phyloP scores from a whole-genome alignment of 257 asterid species.

The Solanum ahanhuiri region DNA sequence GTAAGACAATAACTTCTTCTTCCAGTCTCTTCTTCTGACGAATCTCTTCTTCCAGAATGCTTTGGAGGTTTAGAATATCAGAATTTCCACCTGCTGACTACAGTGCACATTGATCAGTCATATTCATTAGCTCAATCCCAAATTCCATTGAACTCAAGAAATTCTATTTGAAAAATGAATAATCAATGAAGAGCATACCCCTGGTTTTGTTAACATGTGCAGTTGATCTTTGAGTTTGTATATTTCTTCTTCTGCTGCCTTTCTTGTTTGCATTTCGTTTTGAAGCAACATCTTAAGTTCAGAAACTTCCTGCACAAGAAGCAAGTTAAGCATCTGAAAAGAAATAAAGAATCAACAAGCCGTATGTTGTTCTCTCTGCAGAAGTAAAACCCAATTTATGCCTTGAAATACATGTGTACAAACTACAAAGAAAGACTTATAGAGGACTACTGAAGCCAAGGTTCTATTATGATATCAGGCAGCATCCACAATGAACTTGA shows the following conservation, averaged over 20 bases:
- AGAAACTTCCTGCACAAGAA: slow-evolving; percentile 43
- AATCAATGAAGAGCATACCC: slow-evolving; percentile 29
- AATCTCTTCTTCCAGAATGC: slow-evolving; percentile 70
- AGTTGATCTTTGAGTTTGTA: slow-evolving; percentile 45
- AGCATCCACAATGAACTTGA: neutral
- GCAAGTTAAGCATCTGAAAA: slow-evolving; percentile 14
- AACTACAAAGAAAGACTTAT: neutral
- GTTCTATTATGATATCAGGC: neutral
- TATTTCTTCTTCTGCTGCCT: slow-evolving; percentile 87
- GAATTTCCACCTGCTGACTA: slow-evolving; percentile 63
- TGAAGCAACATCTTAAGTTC: slow-evolving; percentile 66
- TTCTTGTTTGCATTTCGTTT: slow-evolving; percentile 55
- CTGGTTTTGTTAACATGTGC: slow-evolving; percentile 35
- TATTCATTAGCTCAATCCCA: slow-evolving; percentile 11
- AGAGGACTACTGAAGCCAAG: neutral
- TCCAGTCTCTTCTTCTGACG: slow-evolving; percentile 77
- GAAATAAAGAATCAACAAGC: neutral
- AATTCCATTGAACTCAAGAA: slow-evolving; percentile 5
- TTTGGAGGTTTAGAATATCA: slow-evolving; percentile 48
- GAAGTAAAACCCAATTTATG: neutral
- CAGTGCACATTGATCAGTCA: slow-evolving; percentile 25
- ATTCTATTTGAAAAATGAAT: neutral
- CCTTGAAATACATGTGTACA: neutral
- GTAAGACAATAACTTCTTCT: slow-evolving; percentile 77
- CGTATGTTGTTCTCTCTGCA: neutral